A percentile compares a stretch with the other conserved stretches of the same genome.
Conservation (phyloP, 768 basidiomycete species). For the Symmetrospora coprosmae region DNA sequence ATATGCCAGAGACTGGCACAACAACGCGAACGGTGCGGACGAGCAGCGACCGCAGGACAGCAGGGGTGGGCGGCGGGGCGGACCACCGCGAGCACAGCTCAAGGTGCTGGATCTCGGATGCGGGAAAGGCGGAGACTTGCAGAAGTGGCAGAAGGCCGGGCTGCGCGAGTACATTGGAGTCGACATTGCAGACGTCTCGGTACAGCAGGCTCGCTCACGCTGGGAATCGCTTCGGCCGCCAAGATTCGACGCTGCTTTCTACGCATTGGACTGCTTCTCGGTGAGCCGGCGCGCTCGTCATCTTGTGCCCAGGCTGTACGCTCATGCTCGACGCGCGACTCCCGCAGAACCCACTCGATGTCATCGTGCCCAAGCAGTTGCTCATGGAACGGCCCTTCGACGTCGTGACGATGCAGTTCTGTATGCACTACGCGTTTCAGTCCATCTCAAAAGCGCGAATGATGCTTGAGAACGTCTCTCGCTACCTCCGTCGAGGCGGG, state of each 20-base stretch:
- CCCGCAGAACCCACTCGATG: slow-evolving; percentile 49
- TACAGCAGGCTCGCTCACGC: slow-evolving; percentile 71
- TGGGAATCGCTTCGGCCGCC: slow-evolving; percentile 44
- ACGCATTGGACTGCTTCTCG: slow-evolving; percentile 74
- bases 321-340: background rate
- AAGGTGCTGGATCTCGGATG: slow-evolving; percentile 85
- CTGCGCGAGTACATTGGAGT: slow-evolving; percentile 66
- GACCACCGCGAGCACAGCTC: slow-evolving; percentile 31
- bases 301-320: no score
- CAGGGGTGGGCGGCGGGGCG: background rate
- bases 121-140: slow-evolving; percentile 96
- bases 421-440: slow-evolving; percentile 99
- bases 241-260: slow-evolving; percentile 65
- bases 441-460: slow-evolving; percentile 66
- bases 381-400: slow-evolving; percentile 52
- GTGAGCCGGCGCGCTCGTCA: slow-evolving; percentile 33
- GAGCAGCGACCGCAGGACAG: background rate
- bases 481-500: slow-evolving; percentile 66
- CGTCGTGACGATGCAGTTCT: slow-evolving; percentile 96
- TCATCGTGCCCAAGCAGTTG: slow-evolving; percentile 44
- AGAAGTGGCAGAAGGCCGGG: slow-evolving; percentile 81
- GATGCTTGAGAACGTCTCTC: slow-evolving; percentile 82
- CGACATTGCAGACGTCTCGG: slow-evolving; percentile 75
- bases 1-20: slow-evolving; percentile 39
- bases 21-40: no score